Evolutionary conservation across 148 eudicot genomes (phyloP).

Genomic region (Camellia lanceoleosa): DNA sequence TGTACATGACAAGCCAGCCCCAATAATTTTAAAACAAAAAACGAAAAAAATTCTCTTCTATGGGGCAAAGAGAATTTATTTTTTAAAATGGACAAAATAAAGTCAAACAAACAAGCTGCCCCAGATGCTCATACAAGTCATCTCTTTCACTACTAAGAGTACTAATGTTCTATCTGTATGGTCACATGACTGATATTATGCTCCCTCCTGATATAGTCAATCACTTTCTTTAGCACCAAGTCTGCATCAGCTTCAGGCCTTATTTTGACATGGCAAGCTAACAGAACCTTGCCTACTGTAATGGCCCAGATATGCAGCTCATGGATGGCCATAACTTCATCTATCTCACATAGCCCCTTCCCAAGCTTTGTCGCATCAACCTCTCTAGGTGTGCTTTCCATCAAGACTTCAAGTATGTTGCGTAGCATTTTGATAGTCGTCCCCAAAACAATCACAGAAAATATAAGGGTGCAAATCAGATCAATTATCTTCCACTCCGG

Average conservation of each 20-base stretch:
- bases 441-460: conserved; percentile 67
- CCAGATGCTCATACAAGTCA: neutral
- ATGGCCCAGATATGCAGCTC: conserved; percentile 98
- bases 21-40: neutral
- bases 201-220: conserved; percentile 69
- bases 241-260: conserved; percentile 81
- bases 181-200: conserved; percentile 91
- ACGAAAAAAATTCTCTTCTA: neutral
- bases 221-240: conserved; percentile 75
- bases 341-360: conserved; percentile 67
- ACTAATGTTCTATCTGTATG: conserved; percentile 77
- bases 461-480: conserved; percentile 80
- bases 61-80: neutral
- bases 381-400: conserved; percentile 98
- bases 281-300: conserved; percentile 76
- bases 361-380: conserved; percentile 82
- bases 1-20: neutral
- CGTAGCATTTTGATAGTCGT: conserved; percentile 81
- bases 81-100: neutral
- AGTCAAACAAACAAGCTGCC: neutral
- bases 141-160: neutral
- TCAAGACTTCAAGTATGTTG: conserved; percentile 76
- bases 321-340: conserved; percentile 81
- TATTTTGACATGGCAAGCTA: conserved; percentile 90
- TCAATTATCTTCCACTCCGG: conserved; percentile 93